These are phyloP conservation scores for Debaryomycetaceae sp. DNA, from an alignment of 1,139 yeast species.

Conservation along the genomic window DNA sequence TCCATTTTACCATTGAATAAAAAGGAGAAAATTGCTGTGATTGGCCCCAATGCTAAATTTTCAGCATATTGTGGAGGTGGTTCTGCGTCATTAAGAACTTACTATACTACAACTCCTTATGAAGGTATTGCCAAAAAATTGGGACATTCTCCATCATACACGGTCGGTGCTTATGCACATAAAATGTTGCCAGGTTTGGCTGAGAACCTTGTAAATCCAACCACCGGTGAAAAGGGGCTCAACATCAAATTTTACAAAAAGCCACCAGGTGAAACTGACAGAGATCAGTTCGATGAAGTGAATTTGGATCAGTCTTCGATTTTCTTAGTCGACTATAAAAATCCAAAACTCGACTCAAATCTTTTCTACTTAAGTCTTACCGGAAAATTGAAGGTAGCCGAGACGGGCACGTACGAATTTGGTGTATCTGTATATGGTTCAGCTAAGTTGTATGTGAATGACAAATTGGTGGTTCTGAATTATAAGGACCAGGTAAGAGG, in stretches of 20 bases:
- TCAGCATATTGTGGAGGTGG: conserved; percentile 24
- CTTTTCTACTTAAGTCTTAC: conserved; percentile 41
- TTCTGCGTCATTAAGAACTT: conserved; percentile 19
- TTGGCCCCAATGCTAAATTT: conserved; percentile 24
- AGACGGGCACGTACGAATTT: conserved; percentile 46
- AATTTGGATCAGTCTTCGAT: conserved; percentile 30
- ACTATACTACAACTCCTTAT: conserved; percentile 19
- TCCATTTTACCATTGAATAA: conserved; percentile 35
- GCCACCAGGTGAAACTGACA: conserved; percentile 14
- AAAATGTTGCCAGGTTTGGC: conserved; percentile 29
- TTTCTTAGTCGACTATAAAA: conserved; percentile 47
- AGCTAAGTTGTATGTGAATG: conserved; percentile 50
- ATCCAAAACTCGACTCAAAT: conserved; percentile 15
- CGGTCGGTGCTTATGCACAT: conserved; percentile 20
- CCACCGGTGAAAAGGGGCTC: conserved; percentile 41
- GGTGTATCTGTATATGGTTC: conserved; percentile 53
- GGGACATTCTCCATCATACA: conserved; percentile 11
- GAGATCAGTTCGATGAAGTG: conserved; percentile 34
- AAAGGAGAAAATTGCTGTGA: conserved; percentile 16
- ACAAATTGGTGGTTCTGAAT: conserved; percentile 52
- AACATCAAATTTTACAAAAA: conserved; percentile 32
- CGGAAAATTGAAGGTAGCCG: conserved; percentile 43
- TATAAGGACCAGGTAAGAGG: conserved; percentile 50
- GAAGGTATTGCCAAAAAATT: conserved; percentile 17
- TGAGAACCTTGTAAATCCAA: conserved; percentile 17